Conservation (phyloP, 306 rosid genomes). For the Rosa multiflora region DNA sequence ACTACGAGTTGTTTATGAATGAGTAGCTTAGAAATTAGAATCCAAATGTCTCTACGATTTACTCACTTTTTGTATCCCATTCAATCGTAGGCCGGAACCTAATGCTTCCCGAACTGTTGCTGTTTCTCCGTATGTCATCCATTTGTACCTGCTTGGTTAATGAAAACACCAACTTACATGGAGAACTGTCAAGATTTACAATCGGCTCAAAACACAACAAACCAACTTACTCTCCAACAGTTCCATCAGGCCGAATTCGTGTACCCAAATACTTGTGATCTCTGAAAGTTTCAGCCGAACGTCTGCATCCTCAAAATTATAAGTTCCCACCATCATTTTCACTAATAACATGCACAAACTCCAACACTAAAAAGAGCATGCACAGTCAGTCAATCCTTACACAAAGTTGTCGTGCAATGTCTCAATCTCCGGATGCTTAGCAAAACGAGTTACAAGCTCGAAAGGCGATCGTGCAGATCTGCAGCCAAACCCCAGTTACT, state of each 20-base stretch:
- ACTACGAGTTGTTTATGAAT: conserved; percentile 4
- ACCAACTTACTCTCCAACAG: background rate
- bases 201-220: background rate
- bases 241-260: background rate
- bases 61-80: conserved; percentile 71
- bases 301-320: background rate
- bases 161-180: background rate
- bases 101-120: conserved; percentile 76
- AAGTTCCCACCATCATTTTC: background rate
- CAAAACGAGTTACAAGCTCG: conserved; percentile 63
- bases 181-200: background rate
- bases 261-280: background rate
- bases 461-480: conserved; percentile 71
- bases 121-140: conserved; percentile 97
- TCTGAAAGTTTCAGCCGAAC: background rate
- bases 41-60: no score
- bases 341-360: background rate
- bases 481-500: conserved; percentile 13
- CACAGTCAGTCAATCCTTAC: conserved; percentile 25
- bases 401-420: conserved; percentile 84
- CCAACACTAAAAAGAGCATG: background rate
- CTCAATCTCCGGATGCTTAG: conserved; percentile 71
- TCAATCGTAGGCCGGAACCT: conserved; percentile 81
- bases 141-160: conserved; percentile 63
- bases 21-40: background rate